These are phyloP conservation scores for Citrus hindsii DNA, from an alignment of 345 rosid genomes.

Conservation along the genomic window DNA sequence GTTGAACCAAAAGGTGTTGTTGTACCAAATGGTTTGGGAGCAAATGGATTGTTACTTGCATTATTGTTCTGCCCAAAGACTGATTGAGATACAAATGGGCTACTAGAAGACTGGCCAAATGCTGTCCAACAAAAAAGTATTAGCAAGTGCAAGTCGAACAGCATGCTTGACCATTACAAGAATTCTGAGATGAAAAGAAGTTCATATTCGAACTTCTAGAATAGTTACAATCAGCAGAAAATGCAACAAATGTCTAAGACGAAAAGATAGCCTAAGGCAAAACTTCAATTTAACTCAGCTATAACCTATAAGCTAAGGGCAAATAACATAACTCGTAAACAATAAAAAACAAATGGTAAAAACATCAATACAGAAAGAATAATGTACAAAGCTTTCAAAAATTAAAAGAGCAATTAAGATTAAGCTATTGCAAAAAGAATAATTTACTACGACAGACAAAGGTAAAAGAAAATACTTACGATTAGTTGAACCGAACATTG, in stretches of 20 bases:
- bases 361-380: not conserved
- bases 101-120: slow-evolving; percentile 72
- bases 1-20: slow-evolving; percentile 72
- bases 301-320: not conserved
- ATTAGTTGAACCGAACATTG: slow-evolving; percentile 55
- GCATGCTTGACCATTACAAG: not conserved
- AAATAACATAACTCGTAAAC: not conserved
- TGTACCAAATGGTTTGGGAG: slow-evolving; percentile 65
- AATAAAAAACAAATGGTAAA: not conserved
- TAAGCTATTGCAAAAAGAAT: not conserved
- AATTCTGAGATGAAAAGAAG: not conserved
- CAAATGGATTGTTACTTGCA: slow-evolving; percentile 61
- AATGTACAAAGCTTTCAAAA: not conserved
- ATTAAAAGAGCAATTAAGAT: not conserved
- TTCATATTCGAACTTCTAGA: not conserved
- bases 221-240: not conserved
- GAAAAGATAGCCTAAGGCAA: not conserved
- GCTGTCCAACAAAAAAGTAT: slow-evolving; percentile 34
- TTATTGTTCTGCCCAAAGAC: slow-evolving; percentile 69
- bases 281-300: not conserved
- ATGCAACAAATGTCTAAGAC: not conserved
- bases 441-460: slow-evolving; percentile 2
- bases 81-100: slow-evolving; percentile 70
- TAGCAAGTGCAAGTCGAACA: not conserved
- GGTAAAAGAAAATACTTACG: slow-evolving; percentile 39